Evolutionary conservation across 2,329 filamentous ascomycete species (phyloP), one percentile per base, ranked within the genome.

Genomic region (Arachnopeziza araneosa): DNA sequence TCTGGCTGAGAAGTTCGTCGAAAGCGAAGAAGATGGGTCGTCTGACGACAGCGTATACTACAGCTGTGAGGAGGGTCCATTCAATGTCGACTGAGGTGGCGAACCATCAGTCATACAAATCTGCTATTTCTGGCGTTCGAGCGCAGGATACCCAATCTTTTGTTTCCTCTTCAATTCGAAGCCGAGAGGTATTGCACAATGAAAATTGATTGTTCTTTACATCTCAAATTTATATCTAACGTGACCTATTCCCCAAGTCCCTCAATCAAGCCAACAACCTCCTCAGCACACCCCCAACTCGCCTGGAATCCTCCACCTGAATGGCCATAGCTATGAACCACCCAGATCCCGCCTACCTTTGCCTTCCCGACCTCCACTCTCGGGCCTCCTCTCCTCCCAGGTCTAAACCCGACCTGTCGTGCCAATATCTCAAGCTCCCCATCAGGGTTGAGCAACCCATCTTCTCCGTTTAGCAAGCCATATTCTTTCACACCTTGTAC

Each of bases 291-390:
- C 2, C 69, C 69, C 60, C 68, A 58, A 51, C 68, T 69, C 53
- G 66, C 68, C 59, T 72, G 70, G 66, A 70, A 77, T 57, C 78
- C 78, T 50, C 73, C 77, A 2, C 77, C 77, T 23, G 72, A 74
- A 74, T 79, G 76, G 14, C 78, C 78, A 74, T 80, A 80, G 56
- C 72, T 69, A 74, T 80, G 78, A 48, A 79, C 73, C 10, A 79
- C 70, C 57, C 64, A 67, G 66, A 65, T 64, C 3, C 66, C 69
- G 14, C 71, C 67, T 10, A 63, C 51, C 23, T 64, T 67, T 63
- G 64, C 55, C 14, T 62, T 62, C 64, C 79, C 77, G 52, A 67
- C 62, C 67, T 79, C 77, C 17, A 78, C 68, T 64, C 77, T 76
- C 58, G 73, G 68, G 1, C 77, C 77, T 6, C 76, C 76, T 51